Evolutionary conservation across 768 basidiomycete genomes (phyloP).

Genomic region (Pluteus cervinus): DNA sequence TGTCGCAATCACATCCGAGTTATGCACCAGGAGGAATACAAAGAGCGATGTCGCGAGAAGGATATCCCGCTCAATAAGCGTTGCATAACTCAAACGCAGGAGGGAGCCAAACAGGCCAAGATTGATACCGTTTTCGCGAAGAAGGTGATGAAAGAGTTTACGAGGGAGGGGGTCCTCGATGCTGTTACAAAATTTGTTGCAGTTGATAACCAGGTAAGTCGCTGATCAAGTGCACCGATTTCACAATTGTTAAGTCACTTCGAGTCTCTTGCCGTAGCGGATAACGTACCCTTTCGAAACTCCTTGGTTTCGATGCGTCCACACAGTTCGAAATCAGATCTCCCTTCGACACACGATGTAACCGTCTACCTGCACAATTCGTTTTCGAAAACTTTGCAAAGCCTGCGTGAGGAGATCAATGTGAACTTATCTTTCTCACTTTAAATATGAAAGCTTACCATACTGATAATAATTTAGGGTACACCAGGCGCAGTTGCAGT

Average conservation of each 20-base stretch:
- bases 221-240: background rate
- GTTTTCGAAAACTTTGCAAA: slow-evolving; percentile 7
- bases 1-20: slow-evolving; percentile 1
- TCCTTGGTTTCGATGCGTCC: slow-evolving; percentile 13
- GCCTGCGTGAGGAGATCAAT: slow-evolving; percentile 4
- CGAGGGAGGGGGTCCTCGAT: slow-evolving; percentile 8
- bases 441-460: background rate
- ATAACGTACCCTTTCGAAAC: slow-evolving; percentile 12
- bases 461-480: slow-evolving; percentile 1
- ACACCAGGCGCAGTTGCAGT: slow-evolving; percentile 13
- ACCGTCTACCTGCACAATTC: slow-evolving; percentile 12
- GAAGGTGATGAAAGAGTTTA: slow-evolving; percentile 7
- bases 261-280: slow-evolving; percentile 11
- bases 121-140: background rate
- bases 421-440: slow-evolving; percentile 6
- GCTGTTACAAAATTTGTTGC: slow-evolving; percentile 10
- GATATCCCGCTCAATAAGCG: slow-evolving; percentile 2
- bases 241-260: background rate
- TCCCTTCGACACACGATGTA: slow-evolving; percentile 12
- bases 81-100: slow-evolving; percentile 1
- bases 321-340: slow-evolving; percentile 7
- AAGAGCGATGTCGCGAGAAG: slow-evolving; percentile 4
- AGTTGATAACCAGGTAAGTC: slow-evolving; percentile 13
- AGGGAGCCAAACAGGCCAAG: background rate
- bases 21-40: slow-evolving; percentile 1